Percentiles rank a stretch among this genome's conserved stretches.
phyloP scores from a whole-genome alignment of 1,139 yeast species.

The Hyphopichia fennica region DNA sequence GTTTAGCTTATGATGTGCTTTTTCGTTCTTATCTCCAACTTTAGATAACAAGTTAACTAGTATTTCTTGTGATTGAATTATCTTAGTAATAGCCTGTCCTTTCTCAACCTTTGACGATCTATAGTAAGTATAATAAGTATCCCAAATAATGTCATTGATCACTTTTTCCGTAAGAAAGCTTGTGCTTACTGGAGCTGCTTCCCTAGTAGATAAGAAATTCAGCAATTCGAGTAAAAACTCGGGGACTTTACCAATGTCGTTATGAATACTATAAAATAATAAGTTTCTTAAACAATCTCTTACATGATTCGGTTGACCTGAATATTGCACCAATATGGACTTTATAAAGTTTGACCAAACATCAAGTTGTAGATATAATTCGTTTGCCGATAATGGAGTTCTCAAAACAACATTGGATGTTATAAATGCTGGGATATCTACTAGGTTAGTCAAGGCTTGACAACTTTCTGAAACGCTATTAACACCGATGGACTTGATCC shows the following conservation, averaged over 20 bases:
- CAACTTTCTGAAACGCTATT: constrained; percentile 30
- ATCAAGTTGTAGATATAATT: constrained; percentile 35
- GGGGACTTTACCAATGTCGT: constrained; percentile 21
- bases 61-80: constrained; percentile 32
- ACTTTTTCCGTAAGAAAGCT: constrained; percentile 8
- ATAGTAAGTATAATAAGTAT: constrained; percentile 16
- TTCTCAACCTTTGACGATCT: neutral
- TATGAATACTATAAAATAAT: constrained; percentile 25
- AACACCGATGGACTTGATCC: constrained; percentile 31
- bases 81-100: constrained; percentile 4
- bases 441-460: constrained; percentile 20
- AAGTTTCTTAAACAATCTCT: constrained; percentile 25
- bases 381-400: constrained; percentile 34
- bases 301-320: constrained; percentile 16
- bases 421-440: constrained; percentile 38
- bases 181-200: neutral
- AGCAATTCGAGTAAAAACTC: constrained; percentile 11
- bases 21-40: constrained; percentile 6
- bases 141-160: constrained; percentile 26
- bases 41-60: constrained; percentile 20
- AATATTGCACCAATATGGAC: constrained; percentile 17
- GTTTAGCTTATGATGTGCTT: constrained; percentile 17
- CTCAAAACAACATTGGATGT: constrained; percentile 34
- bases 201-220: neutral
- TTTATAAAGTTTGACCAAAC: constrained; percentile 29